These are phyloP conservation scores for Chenopodium formosanum DNA, from an alignment of 148 eudicot species.

Conservation along the genomic window DNA sequence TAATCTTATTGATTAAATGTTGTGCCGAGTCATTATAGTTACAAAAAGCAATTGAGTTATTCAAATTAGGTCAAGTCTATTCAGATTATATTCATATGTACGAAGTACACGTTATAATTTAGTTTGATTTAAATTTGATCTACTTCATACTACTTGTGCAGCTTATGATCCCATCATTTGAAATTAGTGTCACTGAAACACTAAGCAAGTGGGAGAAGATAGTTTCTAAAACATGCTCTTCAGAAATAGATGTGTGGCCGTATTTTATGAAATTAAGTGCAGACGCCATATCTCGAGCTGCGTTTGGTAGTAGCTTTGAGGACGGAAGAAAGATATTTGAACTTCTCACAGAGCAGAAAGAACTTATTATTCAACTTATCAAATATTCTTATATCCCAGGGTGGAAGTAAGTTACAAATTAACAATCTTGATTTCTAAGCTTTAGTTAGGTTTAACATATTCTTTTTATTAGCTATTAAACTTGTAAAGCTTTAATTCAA, in stretches of 20 bases:
- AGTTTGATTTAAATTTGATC: no score
- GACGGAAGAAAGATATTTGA: conserved; percentile 33
- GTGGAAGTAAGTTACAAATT: conserved; percentile 11
- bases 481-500: no score
- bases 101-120: no score
- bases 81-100: no score
- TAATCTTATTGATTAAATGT: neutral
- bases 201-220: conserved; percentile 26
- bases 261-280: conserved; percentile 20
- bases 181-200: conserved; percentile 21
- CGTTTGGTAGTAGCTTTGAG: conserved; percentile 29
- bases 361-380: conserved; percentile 5
- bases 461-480: no score
- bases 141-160: neutral
- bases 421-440: no score
- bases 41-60: no score
- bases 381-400: conserved; percentile 25
- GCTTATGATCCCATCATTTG: conserved; percentile 32
- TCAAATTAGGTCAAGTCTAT: no score
- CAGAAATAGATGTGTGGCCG: conserved; percentile 36
- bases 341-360: conserved; percentile 19
- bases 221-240: conserved; percentile 6
- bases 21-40: no score
- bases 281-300: conserved; percentile 37
- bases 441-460: no score